Conservation (phyloP, 306 rosid species). For the Dalbergia cochinchinensis region DNA sequence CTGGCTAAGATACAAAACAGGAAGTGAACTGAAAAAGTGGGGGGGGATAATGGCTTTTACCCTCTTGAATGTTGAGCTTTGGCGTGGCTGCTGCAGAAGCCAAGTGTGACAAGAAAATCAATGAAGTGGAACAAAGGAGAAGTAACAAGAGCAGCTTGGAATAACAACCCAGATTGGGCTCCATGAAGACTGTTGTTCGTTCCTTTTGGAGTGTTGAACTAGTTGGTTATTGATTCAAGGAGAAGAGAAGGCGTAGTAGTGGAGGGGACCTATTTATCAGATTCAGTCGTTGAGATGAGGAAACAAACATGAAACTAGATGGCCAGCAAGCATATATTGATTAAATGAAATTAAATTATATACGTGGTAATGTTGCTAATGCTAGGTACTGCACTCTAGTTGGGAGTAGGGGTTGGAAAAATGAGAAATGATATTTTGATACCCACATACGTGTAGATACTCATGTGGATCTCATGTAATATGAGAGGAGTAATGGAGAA, state of each 20-base stretch:
- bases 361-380: background rate
- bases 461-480: no score
- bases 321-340: background rate
- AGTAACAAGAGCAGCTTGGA: slow-evolving; percentile 44
- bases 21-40: background rate
- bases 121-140: slow-evolving; percentile 52
- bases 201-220: background rate
- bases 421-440: no score
- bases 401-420: background rate
- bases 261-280: background rate
- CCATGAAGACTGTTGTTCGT: slow-evolving; percentile 46
- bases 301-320: background rate
- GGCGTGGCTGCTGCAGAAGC: slow-evolving; percentile 62
- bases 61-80: slow-evolving; percentile 68
- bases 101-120: slow-evolving; percentile 44
- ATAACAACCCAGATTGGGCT: slow-evolving; percentile 17
- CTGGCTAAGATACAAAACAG: background rate
- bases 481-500: no score
- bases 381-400: background rate
- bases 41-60: slow-evolving; percentile 38
- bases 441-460: no score
- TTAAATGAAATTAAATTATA: background rate
- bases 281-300: background rate
- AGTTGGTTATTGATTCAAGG: background rate
- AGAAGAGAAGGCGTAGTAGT: background rate